These are phyloP conservation scores for Fusarium nodosum DNA, from an alignment of 2,329 filamentous ascomycete species.

Conservation along the genomic window DNA sequence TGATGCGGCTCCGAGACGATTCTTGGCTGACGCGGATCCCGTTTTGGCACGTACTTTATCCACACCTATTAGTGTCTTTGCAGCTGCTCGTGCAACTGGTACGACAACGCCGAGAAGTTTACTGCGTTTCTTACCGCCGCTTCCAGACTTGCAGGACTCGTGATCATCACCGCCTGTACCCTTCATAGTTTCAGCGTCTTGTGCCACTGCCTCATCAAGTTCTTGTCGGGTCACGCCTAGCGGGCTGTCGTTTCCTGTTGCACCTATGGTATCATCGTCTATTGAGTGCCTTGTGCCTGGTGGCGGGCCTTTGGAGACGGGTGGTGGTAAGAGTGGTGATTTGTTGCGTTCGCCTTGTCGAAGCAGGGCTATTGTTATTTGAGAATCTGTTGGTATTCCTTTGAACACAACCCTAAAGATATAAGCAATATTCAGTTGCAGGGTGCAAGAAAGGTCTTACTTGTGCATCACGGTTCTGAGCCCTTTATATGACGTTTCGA, in stretches of 20 bases:
- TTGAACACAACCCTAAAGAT: conserved; percentile 78
- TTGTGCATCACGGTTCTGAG: conserved; percentile 49
- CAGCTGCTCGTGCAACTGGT: conserved; percentile 72
- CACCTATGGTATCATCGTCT: conserved; percentile 54
- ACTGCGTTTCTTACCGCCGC: conserved; percentile 54
- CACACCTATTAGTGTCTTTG: conserved; percentile 76
- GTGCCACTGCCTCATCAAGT: conserved; percentile 68
- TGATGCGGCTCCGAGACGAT: conserved; percentile 62
- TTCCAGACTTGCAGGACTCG: conserved; percentile 63
- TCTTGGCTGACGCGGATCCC: conserved; percentile 69
- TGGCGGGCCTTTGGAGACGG: background rate
- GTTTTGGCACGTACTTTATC: conserved; percentile 77
- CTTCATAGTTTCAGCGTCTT: conserved; percentile 52
- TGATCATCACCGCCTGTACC: conserved; percentile 54
- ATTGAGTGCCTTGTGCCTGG: background rate
- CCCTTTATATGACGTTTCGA: background rate
- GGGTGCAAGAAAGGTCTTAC: conserved; percentile 65
- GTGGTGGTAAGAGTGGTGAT: conserved; percentile 73
- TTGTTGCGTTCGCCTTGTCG: conserved; percentile 83
- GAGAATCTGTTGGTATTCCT: conserved; percentile 83
- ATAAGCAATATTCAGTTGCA: conserved; percentile 56
- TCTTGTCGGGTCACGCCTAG: conserved; percentile 61
- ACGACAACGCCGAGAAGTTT: conserved; percentile 73
- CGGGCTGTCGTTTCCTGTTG: conserved; percentile 49
- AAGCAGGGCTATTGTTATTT: conserved; percentile 81